Percentiles rank a stretch among this genome's conserved stretches.
Conservation (phyloP, 225 moss, liverwort and hornwort genomes). For the Antitrichia curtipendula region DNA sequence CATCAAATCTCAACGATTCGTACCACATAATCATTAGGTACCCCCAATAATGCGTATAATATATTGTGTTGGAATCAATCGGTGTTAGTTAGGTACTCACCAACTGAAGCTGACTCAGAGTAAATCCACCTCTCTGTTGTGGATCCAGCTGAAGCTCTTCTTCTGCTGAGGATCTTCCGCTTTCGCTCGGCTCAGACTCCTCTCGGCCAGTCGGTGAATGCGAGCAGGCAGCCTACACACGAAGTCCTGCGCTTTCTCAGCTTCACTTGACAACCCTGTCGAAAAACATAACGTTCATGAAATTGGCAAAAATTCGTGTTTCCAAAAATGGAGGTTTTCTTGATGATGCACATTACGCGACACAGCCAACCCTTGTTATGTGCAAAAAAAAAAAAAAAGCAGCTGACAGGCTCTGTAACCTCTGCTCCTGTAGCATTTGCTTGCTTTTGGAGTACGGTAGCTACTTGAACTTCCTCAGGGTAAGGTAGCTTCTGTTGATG, state of each 20-base stretch:
- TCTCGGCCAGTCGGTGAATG: constrained; percentile 47
- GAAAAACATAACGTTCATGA: not conserved
- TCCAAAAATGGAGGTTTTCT: not conserved
- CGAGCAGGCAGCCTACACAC: constrained; percentile 63
- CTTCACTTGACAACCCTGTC: constrained; percentile 53
- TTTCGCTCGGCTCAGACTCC: constrained; percentile 4
- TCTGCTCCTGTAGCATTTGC: not conserved
- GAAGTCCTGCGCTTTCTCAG: constrained; percentile 61
- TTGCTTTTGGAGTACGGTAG: not conserved
- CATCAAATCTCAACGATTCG: not conserved
- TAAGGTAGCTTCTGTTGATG: not conserved
- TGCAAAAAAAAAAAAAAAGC: not conserved
- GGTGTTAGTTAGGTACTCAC: not conserved
- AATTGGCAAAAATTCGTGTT: too few relatives aligned
- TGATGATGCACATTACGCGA: not conserved
- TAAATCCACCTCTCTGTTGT: constrained; percentile 39
- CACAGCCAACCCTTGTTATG: too few relatives aligned
- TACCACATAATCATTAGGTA: not conserved
- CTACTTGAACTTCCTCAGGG: not conserved
- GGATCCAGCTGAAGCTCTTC: constrained; percentile 64
- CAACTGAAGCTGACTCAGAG: not conserved
- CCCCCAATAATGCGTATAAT: not conserved
- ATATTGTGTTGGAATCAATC: not conserved
- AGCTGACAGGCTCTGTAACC: not conserved
- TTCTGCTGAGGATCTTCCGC: not conserved